Evolutionary conservation across 208 protist species (phyloP), one percentile per base, ranked within the genome.

Genomic region (Cochliopodium minus): DNA sequence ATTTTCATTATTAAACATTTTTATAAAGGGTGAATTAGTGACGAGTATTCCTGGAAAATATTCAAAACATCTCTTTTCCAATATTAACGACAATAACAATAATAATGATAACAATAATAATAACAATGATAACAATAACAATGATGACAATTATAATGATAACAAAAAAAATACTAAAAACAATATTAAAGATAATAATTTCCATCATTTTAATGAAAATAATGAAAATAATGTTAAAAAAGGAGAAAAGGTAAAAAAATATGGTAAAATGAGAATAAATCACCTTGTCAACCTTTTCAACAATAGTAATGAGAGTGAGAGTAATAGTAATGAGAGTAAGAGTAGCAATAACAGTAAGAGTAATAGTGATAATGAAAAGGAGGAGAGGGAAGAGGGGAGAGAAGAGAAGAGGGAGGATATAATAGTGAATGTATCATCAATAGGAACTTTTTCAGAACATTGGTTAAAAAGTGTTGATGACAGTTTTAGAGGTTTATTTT

Each of bases 51-150:
- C 17, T 43, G n/a, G 38, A n/a, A 43, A n/a, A n/a, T n/a, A n/a
- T 43, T n/a, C 17, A n/a, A 43, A n/a, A n/a, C 17, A n/a, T 43
- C 17, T 17, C n/a, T n/a, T 17, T 43, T n/a, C 17, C n/a, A 43
- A n/a, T 43, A 43, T 17, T 43, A 43, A n/a, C n/a, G n/a, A n/a
- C n/a, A 43, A n/a, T 43, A 43, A n/a, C n/a, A 43, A n/a, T 43
- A 43, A n/a, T 43, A 43, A n/a, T 43, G n/a, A n/a, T 43, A 43
- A n/a, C n/a, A 43, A n/a, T 43, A 43, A n/a, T 43, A 43, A n/a
- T 43, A 43, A n/a, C n/a, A 43, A n/a, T 43, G n/a, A n/a, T 43
- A 43, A n/a, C n/a, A 43, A n/a, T 43, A 43, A n/a, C n/a, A 43
- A n/a, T 43, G n/a, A n/a, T 43, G n/a, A n/a, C n/a, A 43, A n/a